phyloP scores from a whole-genome alignment of 2,329 filamentous ascomycete species.

The Neonectria sp. region DNA sequence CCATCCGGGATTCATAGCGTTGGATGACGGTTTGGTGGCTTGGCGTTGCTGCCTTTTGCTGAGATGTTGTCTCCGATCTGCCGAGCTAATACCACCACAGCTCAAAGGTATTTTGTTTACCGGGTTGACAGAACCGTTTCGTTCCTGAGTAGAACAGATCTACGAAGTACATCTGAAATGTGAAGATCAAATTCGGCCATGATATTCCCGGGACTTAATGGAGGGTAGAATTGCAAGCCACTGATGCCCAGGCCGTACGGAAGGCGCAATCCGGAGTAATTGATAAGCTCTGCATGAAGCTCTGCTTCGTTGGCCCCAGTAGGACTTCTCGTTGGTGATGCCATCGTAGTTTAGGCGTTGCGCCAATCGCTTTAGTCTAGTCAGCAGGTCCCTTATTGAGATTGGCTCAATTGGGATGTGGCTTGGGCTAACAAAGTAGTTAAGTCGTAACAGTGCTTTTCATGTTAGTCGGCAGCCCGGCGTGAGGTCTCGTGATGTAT shows the following conservation, averaged over 20 bases:
- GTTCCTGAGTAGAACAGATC: neutral
- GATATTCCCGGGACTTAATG: neutral
- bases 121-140: neutral
- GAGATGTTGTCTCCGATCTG: neutral
- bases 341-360: neutral
- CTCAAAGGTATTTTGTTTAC: neutral
- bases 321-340: neutral
- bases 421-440: neutral
- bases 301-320: conserved; percentile 6
- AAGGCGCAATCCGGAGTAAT: neutral
- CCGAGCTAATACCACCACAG: neutral
- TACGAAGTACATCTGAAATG: neutral
- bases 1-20: neutral
- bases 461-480: neutral
- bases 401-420: neutral
- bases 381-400: neutral
- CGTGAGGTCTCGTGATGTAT: neutral
- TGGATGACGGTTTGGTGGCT: neutral
- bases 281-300: neutral
- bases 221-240: neutral
- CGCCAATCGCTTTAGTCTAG: neutral
- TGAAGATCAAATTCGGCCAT: neutral
- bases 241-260: neutral
- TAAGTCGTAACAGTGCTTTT: neutral
- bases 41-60: neutral